Percentiles rank a stretch among this genome's conserved stretches.
These are phyloP conservation scores for Zymoseptoria brevis DNA, from an alignment of 2,329 filamentous ascomycete genomes.

Conservation along the genomic window DNA sequence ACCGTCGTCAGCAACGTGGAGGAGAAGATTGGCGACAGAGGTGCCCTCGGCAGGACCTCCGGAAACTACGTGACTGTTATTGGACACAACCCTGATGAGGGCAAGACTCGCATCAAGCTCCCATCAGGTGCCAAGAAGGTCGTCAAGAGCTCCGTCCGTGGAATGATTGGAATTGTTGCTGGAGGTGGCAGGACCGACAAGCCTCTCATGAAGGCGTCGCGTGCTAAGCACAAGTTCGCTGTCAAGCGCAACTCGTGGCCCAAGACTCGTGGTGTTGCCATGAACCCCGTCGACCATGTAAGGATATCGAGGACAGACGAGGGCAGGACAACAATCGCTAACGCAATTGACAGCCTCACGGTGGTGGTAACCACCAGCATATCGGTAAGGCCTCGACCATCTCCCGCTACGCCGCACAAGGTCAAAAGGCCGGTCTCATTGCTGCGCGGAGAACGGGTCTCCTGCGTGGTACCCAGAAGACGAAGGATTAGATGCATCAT, in stretches of 20 bases:
- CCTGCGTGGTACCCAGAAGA: constrained; percentile 99
- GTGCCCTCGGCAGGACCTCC: constrained; percentile 89
- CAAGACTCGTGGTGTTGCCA: constrained; percentile 99
- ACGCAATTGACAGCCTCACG: constrained; percentile 39
- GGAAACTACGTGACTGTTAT: constrained; percentile 99
- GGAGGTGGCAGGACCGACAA: constrained; percentile 99
- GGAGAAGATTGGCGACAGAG: constrained; percentile 97
- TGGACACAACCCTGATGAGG: constrained; percentile 96
- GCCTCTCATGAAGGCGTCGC: constrained; percentile 97
- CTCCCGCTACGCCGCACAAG: constrained; percentile 91
- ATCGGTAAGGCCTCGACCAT: constrained; percentile 99
- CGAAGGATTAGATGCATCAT: constrained; percentile 61
- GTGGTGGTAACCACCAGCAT: constrained; percentile 97
- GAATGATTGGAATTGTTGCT: constrained; percentile 99
- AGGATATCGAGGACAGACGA: constrained; percentile 20
- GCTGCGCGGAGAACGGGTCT: constrained; percentile 99
- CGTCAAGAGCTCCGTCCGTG: constrained; percentile 80
- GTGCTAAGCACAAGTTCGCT: constrained; percentile 99
- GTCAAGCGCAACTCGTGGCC: constrained; percentile 99
- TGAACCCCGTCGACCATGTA: constrained; percentile 99
- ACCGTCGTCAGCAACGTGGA: constrained; percentile 99
- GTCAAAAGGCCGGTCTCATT: constrained; percentile 99
- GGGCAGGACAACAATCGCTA: constrained; percentile 24
- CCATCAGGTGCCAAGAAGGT: constrained; percentile 99
- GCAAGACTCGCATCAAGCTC: constrained; percentile 99